Evolutionary conservation across 169 alveolate species (phyloP).

Genomic region (Cryptosporidium meleagridis): DNA sequence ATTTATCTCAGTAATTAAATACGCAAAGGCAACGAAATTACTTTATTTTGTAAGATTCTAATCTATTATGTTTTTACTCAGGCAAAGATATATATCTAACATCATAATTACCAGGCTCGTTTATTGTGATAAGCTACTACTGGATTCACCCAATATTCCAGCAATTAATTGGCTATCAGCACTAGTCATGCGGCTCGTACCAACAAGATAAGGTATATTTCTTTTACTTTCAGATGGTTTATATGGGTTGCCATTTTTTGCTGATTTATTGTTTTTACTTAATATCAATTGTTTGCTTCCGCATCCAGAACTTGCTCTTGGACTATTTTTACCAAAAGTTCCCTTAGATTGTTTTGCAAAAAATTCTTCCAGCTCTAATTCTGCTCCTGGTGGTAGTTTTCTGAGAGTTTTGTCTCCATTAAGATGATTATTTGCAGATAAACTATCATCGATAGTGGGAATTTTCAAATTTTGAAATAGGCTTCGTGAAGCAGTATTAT

Average conservation of each 20-base stretch:
- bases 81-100: neutral
- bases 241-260: neutral
- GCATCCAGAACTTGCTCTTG: neutral
- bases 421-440: no score
- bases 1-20: neutral
- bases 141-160: neutral
- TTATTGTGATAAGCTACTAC: neutral
- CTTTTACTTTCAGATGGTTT: neutral
- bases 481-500: neutral
- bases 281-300: neutral
- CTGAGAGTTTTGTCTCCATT: neutral
- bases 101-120: neutral
- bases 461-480: neutral
- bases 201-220: neutral
- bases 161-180: no score
- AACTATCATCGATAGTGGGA: neutral
- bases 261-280: no score
- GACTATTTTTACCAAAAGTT: neutral
- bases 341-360: neutral
- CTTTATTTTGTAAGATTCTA: neutral
- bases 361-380: constrained; percentile 14
- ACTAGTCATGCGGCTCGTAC: no score
- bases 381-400: constrained; percentile 35
- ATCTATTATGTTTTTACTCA: no score
- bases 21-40: neutral